A percentile compares a stretch with the other conserved stretches of the same genome.
These are phyloP conservation scores for Madurella mycetomatis DNA, from an alignment of 2,329 filamentous ascomycete species.

Conservation along the genomic window DNA sequence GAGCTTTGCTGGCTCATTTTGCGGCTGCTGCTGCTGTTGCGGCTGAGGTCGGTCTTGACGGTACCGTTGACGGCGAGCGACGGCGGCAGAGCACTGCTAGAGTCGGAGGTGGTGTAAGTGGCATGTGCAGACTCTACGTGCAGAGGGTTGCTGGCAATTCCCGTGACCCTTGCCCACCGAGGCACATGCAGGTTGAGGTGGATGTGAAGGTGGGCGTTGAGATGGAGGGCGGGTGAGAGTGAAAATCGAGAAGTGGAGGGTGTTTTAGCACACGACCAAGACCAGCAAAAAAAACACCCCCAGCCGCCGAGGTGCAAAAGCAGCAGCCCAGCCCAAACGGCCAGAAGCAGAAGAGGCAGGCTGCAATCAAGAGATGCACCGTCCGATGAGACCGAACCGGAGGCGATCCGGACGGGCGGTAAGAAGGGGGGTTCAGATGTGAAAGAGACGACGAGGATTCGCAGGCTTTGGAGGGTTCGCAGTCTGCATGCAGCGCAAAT, in stretches of 20 bases:
- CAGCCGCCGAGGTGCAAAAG: no score
- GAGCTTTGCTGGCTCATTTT: slow-evolving; percentile 17
- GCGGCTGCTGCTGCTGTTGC: background rate
- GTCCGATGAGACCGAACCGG: background rate
- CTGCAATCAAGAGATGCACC: background rate
- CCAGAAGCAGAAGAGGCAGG: background rate
- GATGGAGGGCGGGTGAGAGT: background rate
- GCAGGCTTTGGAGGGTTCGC: background rate
- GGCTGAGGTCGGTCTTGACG: background rate
- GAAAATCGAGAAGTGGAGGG: background rate
- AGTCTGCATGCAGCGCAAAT: background rate
- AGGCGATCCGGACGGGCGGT: background rate
- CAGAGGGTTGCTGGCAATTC: background rate
- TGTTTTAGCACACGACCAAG: background rate
- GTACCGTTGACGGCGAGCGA: slow-evolving; percentile 8
- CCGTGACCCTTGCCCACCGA: slow-evolving; percentile 1
- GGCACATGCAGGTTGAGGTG: background rate
- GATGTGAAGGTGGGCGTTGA: background rate
- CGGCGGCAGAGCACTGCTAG: background rate
- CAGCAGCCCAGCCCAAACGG: background rate
- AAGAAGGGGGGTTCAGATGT: background rate
- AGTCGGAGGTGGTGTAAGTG: slow-evolving; percentile 7
- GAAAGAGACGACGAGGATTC: background rate
- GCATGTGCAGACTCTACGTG: slow-evolving; percentile 6
- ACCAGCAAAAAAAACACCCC: background rate